Percentiles rank a stretch among this genome's conserved stretches.
Conservation (phyloP, 768 basidiomycete species). For the Mycena metata region DNA sequence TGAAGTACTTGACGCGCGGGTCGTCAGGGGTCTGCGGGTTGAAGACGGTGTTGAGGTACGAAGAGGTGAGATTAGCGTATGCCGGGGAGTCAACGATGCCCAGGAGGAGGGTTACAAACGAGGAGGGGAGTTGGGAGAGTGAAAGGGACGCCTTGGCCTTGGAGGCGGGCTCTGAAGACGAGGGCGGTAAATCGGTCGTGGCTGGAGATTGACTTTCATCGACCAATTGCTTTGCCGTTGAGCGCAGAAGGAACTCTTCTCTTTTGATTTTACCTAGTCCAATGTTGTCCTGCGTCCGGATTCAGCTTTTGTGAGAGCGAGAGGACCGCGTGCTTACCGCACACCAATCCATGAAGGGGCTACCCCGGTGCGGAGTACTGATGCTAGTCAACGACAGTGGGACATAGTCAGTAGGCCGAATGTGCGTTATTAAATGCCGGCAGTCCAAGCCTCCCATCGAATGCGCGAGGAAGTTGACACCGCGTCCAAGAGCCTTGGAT, state of each 20-base stretch:
- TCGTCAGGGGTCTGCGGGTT: slow-evolving; percentile 87
- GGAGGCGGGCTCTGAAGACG: slow-evolving; percentile 47
- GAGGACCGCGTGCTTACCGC: slow-evolving; percentile 63
- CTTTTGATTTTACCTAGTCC: slow-evolving; percentile 83
- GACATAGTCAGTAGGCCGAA: slow-evolving; percentile 84
- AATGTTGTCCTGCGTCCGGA: slow-evolving; percentile 77
- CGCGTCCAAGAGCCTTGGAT: slow-evolving; percentile 75
- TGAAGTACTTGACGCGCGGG: slow-evolving; percentile 90
- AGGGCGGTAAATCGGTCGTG: slow-evolving; percentile 22
- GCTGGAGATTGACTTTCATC: slow-evolving; percentile 30
- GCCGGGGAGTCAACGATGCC: slow-evolving; percentile 96
- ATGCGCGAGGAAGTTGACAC: slow-evolving; percentile 94
- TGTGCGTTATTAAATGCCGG: slow-evolving; percentile 89
- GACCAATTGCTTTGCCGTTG: slow-evolving; percentile 10
- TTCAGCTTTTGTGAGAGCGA: slow-evolving; percentile 22
- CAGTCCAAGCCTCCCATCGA: slow-evolving; percentile 99
- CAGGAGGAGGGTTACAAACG: slow-evolving; percentile 89
- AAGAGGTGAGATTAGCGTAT: slow-evolving; percentile 92
- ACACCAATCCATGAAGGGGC: slow-evolving; percentile 99
- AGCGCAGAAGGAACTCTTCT: slow-evolving; percentile 51
- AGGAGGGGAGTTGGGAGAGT: slow-evolving; percentile 77
- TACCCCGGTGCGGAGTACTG: slow-evolving; percentile 94
- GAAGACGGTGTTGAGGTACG: slow-evolving; percentile 83
- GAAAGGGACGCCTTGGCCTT: slow-evolving; percentile 45
- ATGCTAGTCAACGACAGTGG: slow-evolving; percentile 92